Percentiles rank a stretch among this genome's conserved stretches.
Conservation (phyloP, 495 filamentous ascomycete genomes). For the Parachaetomium inaequale region DNA sequence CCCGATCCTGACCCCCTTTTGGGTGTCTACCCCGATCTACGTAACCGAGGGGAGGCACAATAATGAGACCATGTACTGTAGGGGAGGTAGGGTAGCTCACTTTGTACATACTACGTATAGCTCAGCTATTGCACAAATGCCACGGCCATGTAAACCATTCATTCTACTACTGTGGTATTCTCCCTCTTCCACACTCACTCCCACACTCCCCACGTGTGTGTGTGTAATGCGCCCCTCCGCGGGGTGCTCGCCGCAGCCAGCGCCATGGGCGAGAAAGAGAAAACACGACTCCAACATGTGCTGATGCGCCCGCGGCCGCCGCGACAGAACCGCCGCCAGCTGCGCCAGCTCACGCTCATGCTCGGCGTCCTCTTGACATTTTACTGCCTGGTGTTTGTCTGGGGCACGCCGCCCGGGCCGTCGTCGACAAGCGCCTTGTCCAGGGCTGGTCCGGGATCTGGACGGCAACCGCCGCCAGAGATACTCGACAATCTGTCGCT, state of each 20-base stretch:
- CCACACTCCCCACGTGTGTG: neutral
- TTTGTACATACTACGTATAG: too few species aligned
- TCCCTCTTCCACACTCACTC: neutral
- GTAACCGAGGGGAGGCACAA: neutral
- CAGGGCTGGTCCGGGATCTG: too few species aligned
- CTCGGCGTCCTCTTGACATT: conserved; percentile 32
- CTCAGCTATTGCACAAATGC: neutral
- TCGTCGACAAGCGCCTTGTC: neutral
- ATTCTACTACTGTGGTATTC: neutral
- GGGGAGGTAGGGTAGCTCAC: too few species aligned
- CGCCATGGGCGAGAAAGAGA: conserved; percentile 23
- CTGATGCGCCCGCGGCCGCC: conserved; percentile 16
- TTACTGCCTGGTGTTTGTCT: conserved; percentile 39
- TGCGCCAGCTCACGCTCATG: conserved; percentile 32
- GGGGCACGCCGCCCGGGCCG: conserved; percentile 5
- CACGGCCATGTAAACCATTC: neutral
- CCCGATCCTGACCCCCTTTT: neutral
- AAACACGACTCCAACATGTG: conserved; percentile 6
- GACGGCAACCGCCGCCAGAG: conserved; percentile 20
- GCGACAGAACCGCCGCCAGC: conserved; percentile 30
- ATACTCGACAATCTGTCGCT: conserved; percentile 42
- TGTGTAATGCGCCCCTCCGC: neutral
- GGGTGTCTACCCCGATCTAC: neutral
- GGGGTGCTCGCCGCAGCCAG: neutral
- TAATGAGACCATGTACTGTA: neutral